Conservation (phyloP, 108 stramenopile species). For the Mayamaea pseudoterrestris region DNA sequence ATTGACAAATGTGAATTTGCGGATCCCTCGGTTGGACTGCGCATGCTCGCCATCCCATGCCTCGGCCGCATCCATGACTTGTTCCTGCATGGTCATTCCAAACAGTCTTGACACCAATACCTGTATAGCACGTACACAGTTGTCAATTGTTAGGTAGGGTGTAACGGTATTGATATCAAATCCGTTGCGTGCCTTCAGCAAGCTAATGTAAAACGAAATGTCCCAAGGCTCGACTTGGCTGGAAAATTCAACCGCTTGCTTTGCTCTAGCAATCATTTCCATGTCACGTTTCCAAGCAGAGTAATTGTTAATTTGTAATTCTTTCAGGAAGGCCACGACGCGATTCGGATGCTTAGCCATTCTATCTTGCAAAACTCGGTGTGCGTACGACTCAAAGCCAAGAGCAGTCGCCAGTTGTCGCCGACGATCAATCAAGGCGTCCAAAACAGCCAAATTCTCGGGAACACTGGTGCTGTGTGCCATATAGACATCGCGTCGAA, state of each 20-base stretch:
- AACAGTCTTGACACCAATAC: slow-evolving; percentile 46
- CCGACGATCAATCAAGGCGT: slow-evolving; percentile 44
- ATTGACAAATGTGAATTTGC: slow-evolving; percentile 61
- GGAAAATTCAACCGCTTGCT: slow-evolving; percentile 48
- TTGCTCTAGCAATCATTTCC: slow-evolving; percentile 38
- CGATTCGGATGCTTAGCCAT: slow-evolving; percentile 45
- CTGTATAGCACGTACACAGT: slow-evolving; percentile 68
- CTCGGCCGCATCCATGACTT: slow-evolving; percentile 40
- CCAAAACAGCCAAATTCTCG: slow-evolving; percentile 69
- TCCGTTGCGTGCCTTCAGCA: slow-evolving; percentile 51
- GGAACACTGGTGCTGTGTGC: slow-evolving; percentile 48
- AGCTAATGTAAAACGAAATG: slow-evolving; percentile 54
- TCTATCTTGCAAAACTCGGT: slow-evolving; percentile 63
- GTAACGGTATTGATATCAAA: slow-evolving; percentile 24
- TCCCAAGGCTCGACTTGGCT: slow-evolving; percentile 77
- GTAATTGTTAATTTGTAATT: slow-evolving; percentile 27
- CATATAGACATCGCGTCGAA: slow-evolving; percentile 65
- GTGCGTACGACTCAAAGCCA: slow-evolving; percentile 63
- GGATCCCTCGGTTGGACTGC: slow-evolving; percentile 14
- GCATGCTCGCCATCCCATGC: slow-evolving; percentile 45
- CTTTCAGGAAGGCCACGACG: slow-evolving; percentile 37
- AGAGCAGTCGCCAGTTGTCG: slow-evolving; percentile 46
- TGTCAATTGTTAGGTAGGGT: slow-evolving; percentile 55
- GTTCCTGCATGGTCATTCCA: slow-evolving; percentile 71
- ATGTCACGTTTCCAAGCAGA: slow-evolving; percentile 38